Percentiles rank a stretch among this genome's conserved stretches.
These are phyloP conservation scores for Colletotrichum sp. DNA, from an alignment of 2,329 filamentous ascomycete genomes.

Conservation along the genomic window DNA sequence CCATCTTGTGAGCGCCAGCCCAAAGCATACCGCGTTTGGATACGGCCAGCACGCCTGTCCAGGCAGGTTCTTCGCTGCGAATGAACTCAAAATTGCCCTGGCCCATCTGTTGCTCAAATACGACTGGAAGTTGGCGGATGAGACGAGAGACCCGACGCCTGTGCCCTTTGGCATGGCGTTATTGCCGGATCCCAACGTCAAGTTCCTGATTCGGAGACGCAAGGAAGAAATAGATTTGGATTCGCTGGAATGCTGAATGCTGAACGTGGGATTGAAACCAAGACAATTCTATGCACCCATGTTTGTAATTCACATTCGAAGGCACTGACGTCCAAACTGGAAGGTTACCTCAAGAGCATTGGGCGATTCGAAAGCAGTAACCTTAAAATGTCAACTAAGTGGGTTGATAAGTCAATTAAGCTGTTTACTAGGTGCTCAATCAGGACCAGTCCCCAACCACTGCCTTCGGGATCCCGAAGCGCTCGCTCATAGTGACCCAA, in stretches of 20 bases:
- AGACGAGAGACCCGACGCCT: background rate
- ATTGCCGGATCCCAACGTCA: background rate
- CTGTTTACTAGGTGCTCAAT: background rate
- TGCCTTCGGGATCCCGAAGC: background rate
- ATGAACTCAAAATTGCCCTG: background rate
- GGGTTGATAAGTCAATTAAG: background rate
- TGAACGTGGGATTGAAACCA: background rate
- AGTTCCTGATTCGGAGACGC: background rate
- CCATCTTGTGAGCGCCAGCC: constrained; percentile 31
- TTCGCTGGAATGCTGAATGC: background rate
- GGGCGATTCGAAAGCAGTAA: no score
- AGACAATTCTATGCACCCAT: no score
- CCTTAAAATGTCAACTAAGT: no score
- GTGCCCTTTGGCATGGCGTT: background rate
- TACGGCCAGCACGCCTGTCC: background rate
- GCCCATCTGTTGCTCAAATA: constrained; percentile 32
- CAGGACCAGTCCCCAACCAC: background rate
- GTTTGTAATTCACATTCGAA: no score
- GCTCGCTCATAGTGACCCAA: background rate
- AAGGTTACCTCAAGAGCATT: no score
- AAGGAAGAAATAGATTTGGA: background rate
- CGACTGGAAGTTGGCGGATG: constrained; percentile 24
- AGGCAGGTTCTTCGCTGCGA: background rate
- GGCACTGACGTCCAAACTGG: no score
- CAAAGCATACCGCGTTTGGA: background rate